Percentiles rank a stretch among this genome's conserved stretches.
Conservation (phyloP, 2,329 filamentous ascomycete species). For the Fusarium papillatum region DNA sequence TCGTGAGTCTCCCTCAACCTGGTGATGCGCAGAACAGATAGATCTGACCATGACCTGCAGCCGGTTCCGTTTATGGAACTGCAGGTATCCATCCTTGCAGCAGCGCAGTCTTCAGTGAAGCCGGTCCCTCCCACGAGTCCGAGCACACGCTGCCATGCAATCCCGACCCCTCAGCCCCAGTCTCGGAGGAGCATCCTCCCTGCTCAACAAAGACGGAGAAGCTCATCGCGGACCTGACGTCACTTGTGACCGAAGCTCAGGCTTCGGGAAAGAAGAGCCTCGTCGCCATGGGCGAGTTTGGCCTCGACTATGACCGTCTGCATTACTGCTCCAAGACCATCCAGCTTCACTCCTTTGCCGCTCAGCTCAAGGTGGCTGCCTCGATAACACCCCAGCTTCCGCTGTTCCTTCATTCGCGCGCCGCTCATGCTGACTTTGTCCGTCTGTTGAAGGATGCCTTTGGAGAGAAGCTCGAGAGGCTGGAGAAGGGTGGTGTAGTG, state of each 20-base stretch:
- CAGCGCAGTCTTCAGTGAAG: slow-evolving; percentile 80
- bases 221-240: slow-evolving; percentile 72
- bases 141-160: slow-evolving; percentile 67
- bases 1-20: slow-evolving; percentile 64
- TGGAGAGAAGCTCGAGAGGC: slow-evolving; percentile 69
- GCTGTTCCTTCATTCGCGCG: slow-evolving; percentile 92
- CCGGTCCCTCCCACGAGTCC: slow-evolving; percentile 58
- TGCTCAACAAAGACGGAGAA: slow-evolving; percentile 58
- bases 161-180: slow-evolving; percentile 62
- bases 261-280: slow-evolving; percentile 58
- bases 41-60: slow-evolving; percentile 55
- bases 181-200: slow-evolving; percentile 62
- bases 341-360: slow-evolving; percentile 88
- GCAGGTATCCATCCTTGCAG: slow-evolving; percentile 96
- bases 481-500: slow-evolving; percentile 86
- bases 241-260: slow-evolving; percentile 73
- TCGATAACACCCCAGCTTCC: slow-evolving; percentile 80
- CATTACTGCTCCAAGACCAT: slow-evolving; percentile 83
- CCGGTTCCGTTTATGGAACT: slow-evolving; percentile 88
- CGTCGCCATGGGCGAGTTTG: slow-evolving; percentile 94
- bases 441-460: slow-evolving; percentile 72
- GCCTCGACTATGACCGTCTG: slow-evolving; percentile 94
- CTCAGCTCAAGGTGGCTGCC: slow-evolving; percentile 84
- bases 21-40: background rate
- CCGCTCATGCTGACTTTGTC: slow-evolving; percentile 89